A percentile compares a stretch with the other conserved stretches of the same genome.
phyloP scores from a whole-genome alignment of 768 basidiomycete genomes.

The Collybiopsis confluens region DNA sequence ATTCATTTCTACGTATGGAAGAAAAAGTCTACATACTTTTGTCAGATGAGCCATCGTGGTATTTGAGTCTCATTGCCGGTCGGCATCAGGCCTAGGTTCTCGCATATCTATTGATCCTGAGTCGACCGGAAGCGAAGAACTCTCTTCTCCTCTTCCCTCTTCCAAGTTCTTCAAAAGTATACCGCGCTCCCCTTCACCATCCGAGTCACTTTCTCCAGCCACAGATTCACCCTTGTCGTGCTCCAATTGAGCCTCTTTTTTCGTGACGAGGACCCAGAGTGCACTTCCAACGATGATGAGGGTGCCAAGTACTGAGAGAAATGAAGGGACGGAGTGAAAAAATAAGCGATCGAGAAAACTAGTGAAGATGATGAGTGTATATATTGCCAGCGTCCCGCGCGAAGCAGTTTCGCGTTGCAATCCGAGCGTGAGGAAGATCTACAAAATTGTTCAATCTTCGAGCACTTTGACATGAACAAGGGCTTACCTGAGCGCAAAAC shows the following conservation, averaged over 20 bases:
- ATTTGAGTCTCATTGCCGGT: not conserved
- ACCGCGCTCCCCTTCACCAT: not conserved
- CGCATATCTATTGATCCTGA: too few species aligned
- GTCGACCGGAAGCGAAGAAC: too few species aligned
- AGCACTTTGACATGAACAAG: constrained; percentile 22
- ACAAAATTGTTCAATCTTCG: not conserved
- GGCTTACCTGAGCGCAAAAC: constrained; percentile 45
- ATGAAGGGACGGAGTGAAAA: constrained; percentile 56
- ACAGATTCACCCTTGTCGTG: not conserved
- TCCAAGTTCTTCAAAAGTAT: constrained; percentile 1
- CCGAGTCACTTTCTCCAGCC: not conserved
- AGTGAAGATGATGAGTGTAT: constrained; percentile 62
- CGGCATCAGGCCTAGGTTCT: too few species aligned
- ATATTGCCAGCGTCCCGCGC: constrained; percentile 58
- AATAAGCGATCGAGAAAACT: constrained; percentile 59
- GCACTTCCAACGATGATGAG: constrained; percentile 61
- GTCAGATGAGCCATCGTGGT: not conserved
- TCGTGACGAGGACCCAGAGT: constrained; percentile 25
- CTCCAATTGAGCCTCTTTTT: not conserved
- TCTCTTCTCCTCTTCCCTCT: not conserved
- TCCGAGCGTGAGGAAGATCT: constrained; percentile 56
- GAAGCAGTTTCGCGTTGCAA: constrained; percentile 59
- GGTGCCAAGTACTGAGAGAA: constrained; percentile 59
- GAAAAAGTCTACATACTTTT: not conserved
- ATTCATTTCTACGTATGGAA: too few species aligned